Evolutionary conservation across 306 rosid genomes (phyloP), one percentile per base, ranked within the genome.

Genomic region (Vigna nakashimae): DNA sequence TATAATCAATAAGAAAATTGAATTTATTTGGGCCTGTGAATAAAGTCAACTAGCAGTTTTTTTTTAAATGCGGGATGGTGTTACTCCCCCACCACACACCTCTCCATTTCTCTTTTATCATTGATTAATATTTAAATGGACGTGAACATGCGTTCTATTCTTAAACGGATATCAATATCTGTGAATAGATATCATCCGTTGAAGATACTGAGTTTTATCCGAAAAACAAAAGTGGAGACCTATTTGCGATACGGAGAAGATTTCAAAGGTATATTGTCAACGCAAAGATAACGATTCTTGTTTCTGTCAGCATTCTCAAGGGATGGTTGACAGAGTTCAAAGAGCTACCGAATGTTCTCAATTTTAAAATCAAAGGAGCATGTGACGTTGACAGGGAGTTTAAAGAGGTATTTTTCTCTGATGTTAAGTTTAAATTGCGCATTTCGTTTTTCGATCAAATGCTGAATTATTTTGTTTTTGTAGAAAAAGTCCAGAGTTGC

Each of bases 201-300:
- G 49, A 2, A 9, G 68, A 30, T 4, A 15, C 40, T 3, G 8
- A 10, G 0, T 62, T 49, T 24, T 22, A 15, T 36, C 7, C 2
- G 12, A 3, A 53, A 57, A 96, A 26, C 28, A 13, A 4, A 53
- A 52, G 92, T 96, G 97, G 98, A 96, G 80, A 91, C 99, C 52
- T 96, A 96, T 70, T 85, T 96, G 53, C 80, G 96, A 86, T 95
- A 71, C 4, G 86, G 76, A 36, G 90, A 85, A 68, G 92, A 92
- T 53, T 85, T 96, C 82, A 90, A 83, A 83, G 86, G 90, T 91
- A 91, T 32, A 63, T 80, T 71, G 83, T 88, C 0, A 85, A 81
- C 5, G 99, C 93, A 0, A 96, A 91, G 90, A 91, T 86, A 84
- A 65, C 91, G 1, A 90, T 96, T 60, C 93, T 88, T 22, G 91